These are phyloP conservation scores for Schizothecium vesticola DNA, from an alignment of 495 filamentous ascomycete species.

Conservation along the genomic window DNA sequence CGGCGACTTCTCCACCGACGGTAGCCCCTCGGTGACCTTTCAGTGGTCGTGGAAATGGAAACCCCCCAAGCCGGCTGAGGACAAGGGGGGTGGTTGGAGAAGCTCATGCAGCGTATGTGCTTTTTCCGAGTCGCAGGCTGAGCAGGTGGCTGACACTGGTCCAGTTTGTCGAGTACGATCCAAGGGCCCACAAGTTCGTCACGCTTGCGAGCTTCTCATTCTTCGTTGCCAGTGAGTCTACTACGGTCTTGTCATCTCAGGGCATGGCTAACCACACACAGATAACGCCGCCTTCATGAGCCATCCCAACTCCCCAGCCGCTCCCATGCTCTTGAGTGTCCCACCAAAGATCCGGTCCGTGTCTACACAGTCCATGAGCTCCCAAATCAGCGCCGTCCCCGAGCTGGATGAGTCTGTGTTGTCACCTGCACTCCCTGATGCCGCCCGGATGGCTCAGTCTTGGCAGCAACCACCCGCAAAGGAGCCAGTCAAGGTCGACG, in stretches of 20 bases:
- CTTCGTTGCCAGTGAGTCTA: constrained; percentile 74
- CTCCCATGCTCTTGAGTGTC: constrained; percentile 62
- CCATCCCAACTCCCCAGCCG: constrained; percentile 54
- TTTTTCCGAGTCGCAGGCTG: neutral
- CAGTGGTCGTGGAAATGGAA: constrained; percentile 97
- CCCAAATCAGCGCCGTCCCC: constrained; percentile 58
- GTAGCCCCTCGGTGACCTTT: constrained; percentile 77
- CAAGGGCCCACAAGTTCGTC: constrained; percentile 79
- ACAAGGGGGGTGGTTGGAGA: constrained; percentile 87
- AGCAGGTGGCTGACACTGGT: constrained; percentile 19
- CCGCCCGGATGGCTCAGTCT: constrained; percentile 52
- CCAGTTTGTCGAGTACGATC: constrained; percentile 92
- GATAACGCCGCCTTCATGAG: constrained; percentile 27
- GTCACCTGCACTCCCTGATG: constrained; percentile 31
- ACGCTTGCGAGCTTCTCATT: constrained; percentile 90
- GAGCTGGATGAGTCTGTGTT: constrained; percentile 62
- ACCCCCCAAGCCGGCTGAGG: constrained; percentile 76
- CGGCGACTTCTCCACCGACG: constrained; percentile 78
- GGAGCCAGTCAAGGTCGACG: constrained; percentile 74
- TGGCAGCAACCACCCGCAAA: constrained; percentile 48
- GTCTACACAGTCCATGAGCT: constrained; percentile 75
- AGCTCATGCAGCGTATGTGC: constrained; percentile 77
- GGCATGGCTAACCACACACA: constrained; percentile 22
- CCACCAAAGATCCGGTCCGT: constrained; percentile 74
- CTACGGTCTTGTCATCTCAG: neutral